Base-by-base conservation (phyloP, 2,329 filamentous ascomycete species). In the Talaromyces marneffei region DNA sequence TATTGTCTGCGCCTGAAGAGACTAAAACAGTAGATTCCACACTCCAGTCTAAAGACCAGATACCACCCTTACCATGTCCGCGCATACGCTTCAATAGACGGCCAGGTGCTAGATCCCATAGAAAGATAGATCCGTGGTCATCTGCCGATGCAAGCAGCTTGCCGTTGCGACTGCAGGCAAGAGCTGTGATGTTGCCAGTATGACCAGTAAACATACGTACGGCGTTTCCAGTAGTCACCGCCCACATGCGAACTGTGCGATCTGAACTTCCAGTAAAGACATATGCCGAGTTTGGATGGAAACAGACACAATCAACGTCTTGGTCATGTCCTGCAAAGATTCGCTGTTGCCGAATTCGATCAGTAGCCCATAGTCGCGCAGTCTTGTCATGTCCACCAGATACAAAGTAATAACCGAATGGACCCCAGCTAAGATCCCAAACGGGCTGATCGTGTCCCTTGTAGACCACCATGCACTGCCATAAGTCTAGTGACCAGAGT, bases 191-290 rank as follows among this genome's bases (percentile, higher is more conserved):
- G 70, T 91, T 91, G 55, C 94, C 91, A 0, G 86, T 89, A 71
- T 99, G 94, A 1, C 94, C 94, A 0, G 90, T 92, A 72, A 97
- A 96, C 69, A 97, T 86, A 27, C 94, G 89, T 4, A 97, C 90
- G 37, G 92, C 91, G 64, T 88, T 87, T 29, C 94, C 94, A 8
- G 89, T 93, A 10, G 86, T 84, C n/a, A 97, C 85, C 9, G 92
- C 88, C 94, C 94, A 99, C 93, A 99, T 97, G 31, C 94, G 88
- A 35, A 97, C 90, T 0, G 92, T 94, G 74, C 93, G 93, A 75
- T 99, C 92, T 66, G 90, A 90, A 12, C 91, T 95, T 3, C 90
- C 92, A 0, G 94, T 97, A 75, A 99, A 97, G 48, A 97, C 80
- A 69, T 97, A 99, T 5, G 89, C 86, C 18, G 91, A 91, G 72